These are phyloP conservation scores for Cladophialophora carrionii DNA, from an alignment of 2,329 filamentous ascomycete species.

Conservation along the genomic window DNA sequence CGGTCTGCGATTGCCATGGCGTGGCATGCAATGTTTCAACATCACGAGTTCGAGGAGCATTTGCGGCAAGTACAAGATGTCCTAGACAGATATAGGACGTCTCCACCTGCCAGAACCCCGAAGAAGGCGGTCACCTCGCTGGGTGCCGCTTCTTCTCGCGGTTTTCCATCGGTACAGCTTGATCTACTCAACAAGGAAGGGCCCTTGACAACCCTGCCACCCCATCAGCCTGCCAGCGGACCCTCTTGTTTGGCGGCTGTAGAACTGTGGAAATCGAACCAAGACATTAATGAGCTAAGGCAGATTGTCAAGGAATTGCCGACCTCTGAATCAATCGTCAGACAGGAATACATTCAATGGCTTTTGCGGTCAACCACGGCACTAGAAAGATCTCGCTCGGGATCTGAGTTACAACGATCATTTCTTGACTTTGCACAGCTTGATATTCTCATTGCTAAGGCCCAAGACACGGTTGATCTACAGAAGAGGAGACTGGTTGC, in stretches of 20 bases:
- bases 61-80: constrained; percentile 26
- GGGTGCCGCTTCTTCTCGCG: neutral
- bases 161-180: constrained; percentile 7
- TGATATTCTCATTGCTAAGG: constrained; percentile 1
- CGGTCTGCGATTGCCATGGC: constrained; percentile 8
- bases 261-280: neutral
- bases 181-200: constrained; percentile 9
- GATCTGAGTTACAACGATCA: neutral
- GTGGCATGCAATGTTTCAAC: constrained; percentile 30
- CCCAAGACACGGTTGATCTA: constrained; percentile 2
- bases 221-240: too few relatives aligned
- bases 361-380: constrained; percentile 16
- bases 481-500: neutral
- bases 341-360: constrained; percentile 15
- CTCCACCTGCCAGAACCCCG: neutral
- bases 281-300: constrained; percentile 12
- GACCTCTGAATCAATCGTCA: constrained; percentile 6
- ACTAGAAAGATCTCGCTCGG: constrained; percentile 1
- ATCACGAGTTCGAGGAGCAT: constrained; percentile 31
- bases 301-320: constrained; percentile 10
- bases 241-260: neutral
- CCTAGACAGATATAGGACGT: constrained; percentile 16
- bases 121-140: neutral
- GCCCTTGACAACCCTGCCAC: neutral
- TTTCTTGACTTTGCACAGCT: constrained; percentile 4